Conservation (phyloP, 1,284 basidiomycete species). For the Pseudozyma hubeiensis region DNA sequence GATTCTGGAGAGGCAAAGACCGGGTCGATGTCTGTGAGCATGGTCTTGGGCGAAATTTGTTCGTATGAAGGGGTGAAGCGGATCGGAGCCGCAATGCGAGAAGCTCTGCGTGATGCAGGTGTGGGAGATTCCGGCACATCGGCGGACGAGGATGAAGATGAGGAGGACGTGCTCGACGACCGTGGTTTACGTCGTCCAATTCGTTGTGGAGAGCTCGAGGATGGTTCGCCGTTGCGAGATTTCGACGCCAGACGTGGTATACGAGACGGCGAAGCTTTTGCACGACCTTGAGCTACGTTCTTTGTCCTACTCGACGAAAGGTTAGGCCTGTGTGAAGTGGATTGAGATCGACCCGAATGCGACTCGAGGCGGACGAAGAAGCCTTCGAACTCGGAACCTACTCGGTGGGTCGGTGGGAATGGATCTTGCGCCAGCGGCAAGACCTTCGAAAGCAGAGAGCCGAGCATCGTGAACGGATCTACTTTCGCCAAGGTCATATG, state of each 20-base stretch:
- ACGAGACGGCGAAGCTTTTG: conserved; percentile 17
- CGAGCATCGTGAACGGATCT: neutral
- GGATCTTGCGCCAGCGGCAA: conserved; percentile 39
- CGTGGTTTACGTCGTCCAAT: conserved; percentile 1
- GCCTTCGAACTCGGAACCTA: conserved; percentile 50
- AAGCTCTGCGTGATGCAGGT: conserved; percentile 3
- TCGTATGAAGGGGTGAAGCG: neutral
- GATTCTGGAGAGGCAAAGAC: conserved; percentile 33
- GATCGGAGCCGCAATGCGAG: neutral
- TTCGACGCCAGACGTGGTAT: conserved; percentile 16
- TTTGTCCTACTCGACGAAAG: neutral
- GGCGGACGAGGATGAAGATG: conserved; percentile 3
- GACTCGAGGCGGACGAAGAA: conserved; percentile 45
- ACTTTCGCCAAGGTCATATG: neutral
- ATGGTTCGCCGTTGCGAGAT: neutral
- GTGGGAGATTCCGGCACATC: conserved; percentile 12
- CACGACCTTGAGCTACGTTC: neutral
- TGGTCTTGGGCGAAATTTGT: conserved; percentile 1
- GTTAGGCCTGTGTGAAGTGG: neutral
- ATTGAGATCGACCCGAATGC: conserved; percentile 29
- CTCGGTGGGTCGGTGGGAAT: conserved; percentile 41
- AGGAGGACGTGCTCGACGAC: conserved; percentile 7
- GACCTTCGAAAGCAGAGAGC: conserved; percentile 9
- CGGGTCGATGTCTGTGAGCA: conserved; percentile 22
- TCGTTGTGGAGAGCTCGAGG: neutral